These are phyloP conservation scores for Cryptosporidium tyzzeri DNA, from an alignment of 169 alveolate genomes.

Conservation along the genomic window DNA sequence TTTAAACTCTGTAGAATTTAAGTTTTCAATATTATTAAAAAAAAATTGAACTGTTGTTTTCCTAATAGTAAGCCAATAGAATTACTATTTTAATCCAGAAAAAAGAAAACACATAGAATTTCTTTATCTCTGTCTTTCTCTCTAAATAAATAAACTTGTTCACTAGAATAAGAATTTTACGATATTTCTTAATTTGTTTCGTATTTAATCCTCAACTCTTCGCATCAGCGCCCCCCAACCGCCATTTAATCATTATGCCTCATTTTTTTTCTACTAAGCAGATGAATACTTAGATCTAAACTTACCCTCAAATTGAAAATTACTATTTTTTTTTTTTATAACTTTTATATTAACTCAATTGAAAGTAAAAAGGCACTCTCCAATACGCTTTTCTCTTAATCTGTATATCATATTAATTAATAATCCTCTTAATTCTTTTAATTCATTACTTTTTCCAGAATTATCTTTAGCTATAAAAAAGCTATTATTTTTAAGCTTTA, in stretches of 20 bases:
- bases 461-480: too few species aligned
- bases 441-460: too few species aligned
- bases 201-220: background rate
- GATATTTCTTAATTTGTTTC: background rate
- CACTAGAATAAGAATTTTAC: background rate
- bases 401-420: too few species aligned
- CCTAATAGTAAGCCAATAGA: background rate
- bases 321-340: background rate
- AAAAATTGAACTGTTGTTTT: background rate
- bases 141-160: background rate
- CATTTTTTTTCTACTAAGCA: background rate
- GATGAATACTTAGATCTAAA: background rate
- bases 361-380: too few species aligned
- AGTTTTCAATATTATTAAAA: background rate
- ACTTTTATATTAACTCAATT: too few species aligned
- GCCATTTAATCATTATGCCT: background rate
- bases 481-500: background rate
- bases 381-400: too few species aligned
- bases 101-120: background rate
- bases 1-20: background rate
- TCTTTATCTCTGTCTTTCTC: background rate
- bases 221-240: constrained; percentile 9
- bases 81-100: too few species aligned
- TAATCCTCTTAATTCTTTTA: background rate
- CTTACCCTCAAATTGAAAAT: background rate